Evolutionary conservation across 1,139 yeast genomes (phyloP), one percentile per base, ranked within the genome.

Genomic region (Taphrina communis): DNA sequence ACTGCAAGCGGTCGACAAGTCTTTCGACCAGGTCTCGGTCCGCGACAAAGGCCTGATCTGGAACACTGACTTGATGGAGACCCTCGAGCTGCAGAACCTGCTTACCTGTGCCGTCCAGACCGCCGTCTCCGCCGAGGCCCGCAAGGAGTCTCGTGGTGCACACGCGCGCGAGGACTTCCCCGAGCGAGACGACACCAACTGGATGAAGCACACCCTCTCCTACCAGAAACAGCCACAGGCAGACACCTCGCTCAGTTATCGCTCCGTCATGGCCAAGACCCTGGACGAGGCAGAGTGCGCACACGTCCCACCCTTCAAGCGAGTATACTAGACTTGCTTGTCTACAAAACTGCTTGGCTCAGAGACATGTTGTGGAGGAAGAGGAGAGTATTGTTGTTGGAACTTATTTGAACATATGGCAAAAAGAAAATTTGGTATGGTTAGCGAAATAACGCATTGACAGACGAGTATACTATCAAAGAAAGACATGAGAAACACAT

Each of bases 161-260:
- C 99, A 94, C 78, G 98, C 99, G 73, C 89, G 98, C 84, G 99
- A 94, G 81, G 99, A 94, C 81, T 93, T 81, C 83, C 97, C 96
- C 77, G 88, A 87, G 72, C 91, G 99, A 87, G 97, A 94, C 78
- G 99, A 94, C 79, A 92, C 78, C 72, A 83, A 91, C 84, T 94
- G 99, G 99, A 91, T 92, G 95, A 94, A 94, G 84, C 99, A 94
- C 82, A 86, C 97, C 66, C 84, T 94, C 78, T 90, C 98, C 68
- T 94, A 96, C 91, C 98, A 94, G 83, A 77, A 81, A 71, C 80
- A 81, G 56, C 83, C 83, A 72, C 96, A 95, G 76, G 94, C 85
- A 66, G 83, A 84, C 70, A 92, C 91, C 68, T 82, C 79, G 71
- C 86, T 94, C 81, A 88, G 83, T 76, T 94, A 94, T 88, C 90